Evolutionary conservation across 306 rosid genomes (phyloP).

Genomic region (Purshia tridentata): DNA sequence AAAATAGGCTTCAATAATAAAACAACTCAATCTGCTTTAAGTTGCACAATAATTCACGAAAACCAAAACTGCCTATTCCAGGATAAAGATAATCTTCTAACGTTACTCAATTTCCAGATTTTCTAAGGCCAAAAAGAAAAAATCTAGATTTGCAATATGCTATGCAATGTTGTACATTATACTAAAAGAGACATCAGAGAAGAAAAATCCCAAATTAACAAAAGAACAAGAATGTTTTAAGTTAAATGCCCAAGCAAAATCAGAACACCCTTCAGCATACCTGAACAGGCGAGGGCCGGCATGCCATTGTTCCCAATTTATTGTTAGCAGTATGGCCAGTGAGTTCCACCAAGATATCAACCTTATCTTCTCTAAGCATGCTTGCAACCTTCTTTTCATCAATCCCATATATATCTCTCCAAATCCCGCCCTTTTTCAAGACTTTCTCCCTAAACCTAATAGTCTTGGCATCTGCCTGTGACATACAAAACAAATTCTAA

Average conservation of each 20-base stretch:
- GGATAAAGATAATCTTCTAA: background rate
- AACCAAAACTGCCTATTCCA: background rate
- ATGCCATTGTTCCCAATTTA: slow-evolving; percentile 97
- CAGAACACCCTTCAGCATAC: slow-evolving; percentile 31
- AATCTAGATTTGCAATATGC: background rate
- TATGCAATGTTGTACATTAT: background rate
- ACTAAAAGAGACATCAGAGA: background rate
- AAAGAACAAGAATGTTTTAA: background rate
- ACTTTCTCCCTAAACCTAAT: slow-evolving; percentile 84
- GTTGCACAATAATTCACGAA: background rate
- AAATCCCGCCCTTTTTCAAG: slow-evolving; percentile 74
- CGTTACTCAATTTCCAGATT: background rate
- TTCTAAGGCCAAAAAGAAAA: background rate
- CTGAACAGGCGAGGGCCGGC: slow-evolving; percentile 96
- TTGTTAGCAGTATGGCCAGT: slow-evolving; percentile 99
- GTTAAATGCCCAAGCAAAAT: background rate
- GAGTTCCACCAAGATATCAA: slow-evolving; percentile 94
- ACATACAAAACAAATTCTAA: slow-evolving; percentile 29
- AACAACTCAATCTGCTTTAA: background rate
- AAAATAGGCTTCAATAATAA: background rate
- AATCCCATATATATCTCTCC: slow-evolving; percentile 92
- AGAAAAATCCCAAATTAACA: background rate
- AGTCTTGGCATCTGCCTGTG: slow-evolving; percentile 95
- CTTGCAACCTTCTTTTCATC: slow-evolving; percentile 93
- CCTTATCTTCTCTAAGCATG: slow-evolving; percentile 84